Conservation (phyloP, 2,329 filamentous ascomycete genomes). For the Trichoderma cornu-damae region DNA sequence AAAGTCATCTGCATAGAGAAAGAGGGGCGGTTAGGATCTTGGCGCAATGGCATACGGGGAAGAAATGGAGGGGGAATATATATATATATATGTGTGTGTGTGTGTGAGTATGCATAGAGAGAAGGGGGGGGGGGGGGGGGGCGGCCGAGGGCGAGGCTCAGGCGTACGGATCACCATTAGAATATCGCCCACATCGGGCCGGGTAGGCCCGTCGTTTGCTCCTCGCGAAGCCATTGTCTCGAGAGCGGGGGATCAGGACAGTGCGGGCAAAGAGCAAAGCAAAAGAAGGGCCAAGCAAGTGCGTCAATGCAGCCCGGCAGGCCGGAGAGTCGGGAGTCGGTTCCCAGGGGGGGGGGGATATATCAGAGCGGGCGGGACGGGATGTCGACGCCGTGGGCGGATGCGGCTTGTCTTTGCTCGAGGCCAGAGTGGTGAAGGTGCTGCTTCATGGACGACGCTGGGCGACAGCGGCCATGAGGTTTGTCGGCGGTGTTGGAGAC, state of each 20-base stretch:
- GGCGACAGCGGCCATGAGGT: conserved; percentile 5
- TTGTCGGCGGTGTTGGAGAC: not conserved
- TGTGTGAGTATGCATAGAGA: too few species aligned
- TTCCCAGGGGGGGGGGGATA: not conserved
- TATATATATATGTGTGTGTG: too few species aligned
- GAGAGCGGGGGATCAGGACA: not conserved
- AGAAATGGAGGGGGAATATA: not conserved
- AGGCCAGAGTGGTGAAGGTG: not conserved
- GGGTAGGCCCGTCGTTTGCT: conserved; percentile 34
- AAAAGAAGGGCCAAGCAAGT: not conserved
- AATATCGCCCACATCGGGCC: conserved; percentile 60
- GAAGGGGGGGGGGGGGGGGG: not conserved
- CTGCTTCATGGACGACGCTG: not conserved
- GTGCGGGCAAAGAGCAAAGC: not conserved
- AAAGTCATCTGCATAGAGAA: conserved; percentile 68
- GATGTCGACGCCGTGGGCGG: not conserved
- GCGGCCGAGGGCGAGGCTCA: not conserved
- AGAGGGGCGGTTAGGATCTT: conserved; percentile 18
- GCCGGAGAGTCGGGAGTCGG: not conserved
- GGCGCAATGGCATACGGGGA: not conserved
- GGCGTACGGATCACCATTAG: conserved; percentile 67
- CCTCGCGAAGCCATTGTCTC: conserved; percentile 37
- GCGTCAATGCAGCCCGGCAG: not conserved
- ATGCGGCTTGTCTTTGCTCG: not conserved
- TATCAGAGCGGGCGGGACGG: not conserved